These are phyloP conservation scores for Sergeia podlipaevii DNA, from an alignment of 208 protist species.

Conservation along the genomic window DNA sequence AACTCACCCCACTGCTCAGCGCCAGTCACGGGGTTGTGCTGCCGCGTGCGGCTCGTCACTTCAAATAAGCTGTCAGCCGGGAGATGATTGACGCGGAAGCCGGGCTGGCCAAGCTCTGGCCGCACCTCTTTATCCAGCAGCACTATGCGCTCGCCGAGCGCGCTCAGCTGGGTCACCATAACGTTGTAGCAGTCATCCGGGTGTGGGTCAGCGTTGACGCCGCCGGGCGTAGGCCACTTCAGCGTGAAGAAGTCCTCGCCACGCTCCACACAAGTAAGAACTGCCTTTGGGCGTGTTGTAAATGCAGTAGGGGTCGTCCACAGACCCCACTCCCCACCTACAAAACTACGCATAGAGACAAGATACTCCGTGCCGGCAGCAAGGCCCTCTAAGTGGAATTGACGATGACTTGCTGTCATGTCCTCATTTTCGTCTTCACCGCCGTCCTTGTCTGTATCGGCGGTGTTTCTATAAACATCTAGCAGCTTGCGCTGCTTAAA, in stretches of 20 bases:
- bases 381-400: slow-evolving; percentile 63
- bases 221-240: slow-evolving; percentile 32
- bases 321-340: slow-evolving; percentile 77
- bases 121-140: slow-evolving; percentile 58
- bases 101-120: slow-evolving; percentile 27
- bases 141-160: slow-evolving; percentile 19
- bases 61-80: slow-evolving; percentile 72
- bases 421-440: slow-evolving; percentile 10
- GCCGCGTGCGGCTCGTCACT: slow-evolving; percentile 67
- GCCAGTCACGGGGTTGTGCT: slow-evolving; percentile 66
- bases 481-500: slow-evolving; percentile 48
- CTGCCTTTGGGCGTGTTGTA: slow-evolving; percentile 33
- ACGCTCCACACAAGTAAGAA: slow-evolving; percentile 65
- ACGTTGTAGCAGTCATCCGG: slow-evolving; percentile 27
- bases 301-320: slow-evolving; percentile 79
- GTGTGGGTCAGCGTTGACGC: neutral
- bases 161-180: slow-evolving; percentile 34
- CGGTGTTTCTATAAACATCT: slow-evolving; percentile 14
- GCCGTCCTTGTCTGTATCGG: slow-evolving; percentile 20
- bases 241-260: slow-evolving; percentile 89
- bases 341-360: slow-evolving; percentile 61
- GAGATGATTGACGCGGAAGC: slow-evolving; percentile 71
- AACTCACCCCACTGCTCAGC: slow-evolving; percentile 83
- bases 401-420: slow-evolving; percentile 6
- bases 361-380: slow-evolving; percentile 59